Base-by-base conservation (phyloP, 495 filamentous ascomycete genomes). In the Aspergillus hancockii region DNA sequence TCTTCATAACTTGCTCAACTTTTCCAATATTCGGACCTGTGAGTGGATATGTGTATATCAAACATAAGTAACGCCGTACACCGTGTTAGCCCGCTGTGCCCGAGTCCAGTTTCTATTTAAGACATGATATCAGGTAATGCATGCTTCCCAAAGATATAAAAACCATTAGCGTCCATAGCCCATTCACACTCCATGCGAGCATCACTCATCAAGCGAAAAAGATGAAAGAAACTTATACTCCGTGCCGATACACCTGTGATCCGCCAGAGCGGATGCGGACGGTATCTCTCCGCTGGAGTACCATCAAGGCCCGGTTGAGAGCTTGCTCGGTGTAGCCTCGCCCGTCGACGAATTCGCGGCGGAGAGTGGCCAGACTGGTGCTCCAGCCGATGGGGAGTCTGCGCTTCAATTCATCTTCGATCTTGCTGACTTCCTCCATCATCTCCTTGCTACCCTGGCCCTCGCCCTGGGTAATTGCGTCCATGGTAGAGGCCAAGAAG, bases 401-500 rank as follows among this genome's bases (percentile, higher is more conserved):
- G 55, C 91, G 82, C 71, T 90, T 86, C 61, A 99, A 78, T 77
- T 98, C 95, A 46, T 94, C 88, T 76, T 98, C 95, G 36, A 98
- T 86, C 71, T 93, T 92, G 58, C 79, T 75, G 4, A 89, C 88
- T 69, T 97, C 93, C 54, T 95, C 92, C 77, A 90, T 92, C 51
- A 97, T 80, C 75, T 98, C 94, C 64, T 88, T 88, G 73, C 83
- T 90, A 49, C 89, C 90, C 59, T 89, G 84, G 52, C 85, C 87
- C 55, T 88, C 85, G 28, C 93, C 94, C 66, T 96, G 91, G 45
- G 90, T 91, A 41, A 97, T 91, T 3, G 94, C 94, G 72, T 99
- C 93, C 94, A 99, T 99, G 51, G 94, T 99, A 2, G 86, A 90
- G 45, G 93, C 95, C 5, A 99, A 78, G 87, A 99, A 99, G 30